Evolutionary conservation across 179 eudicot species (phyloP).

Genomic region (Beta macrorhiza): DNA sequence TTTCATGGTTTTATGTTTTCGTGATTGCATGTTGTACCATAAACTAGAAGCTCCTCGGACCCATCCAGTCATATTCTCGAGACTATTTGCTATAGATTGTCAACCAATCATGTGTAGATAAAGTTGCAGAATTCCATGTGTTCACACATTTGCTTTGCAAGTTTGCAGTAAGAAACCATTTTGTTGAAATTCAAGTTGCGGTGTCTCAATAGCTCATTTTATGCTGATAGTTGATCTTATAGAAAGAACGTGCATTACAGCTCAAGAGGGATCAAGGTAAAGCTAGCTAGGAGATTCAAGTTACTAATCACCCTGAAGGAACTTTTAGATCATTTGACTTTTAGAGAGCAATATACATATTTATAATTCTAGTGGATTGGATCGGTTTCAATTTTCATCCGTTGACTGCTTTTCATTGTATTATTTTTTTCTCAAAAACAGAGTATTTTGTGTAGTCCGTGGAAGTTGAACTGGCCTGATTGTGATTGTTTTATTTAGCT

Average conservation of each 20-base stretch:
- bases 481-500: conserved; percentile 35
- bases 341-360: not conserved
- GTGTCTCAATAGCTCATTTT: not conserved
- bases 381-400: not conserved
- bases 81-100: not conserved
- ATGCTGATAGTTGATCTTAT: not conserved
- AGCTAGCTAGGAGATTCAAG: not conserved
- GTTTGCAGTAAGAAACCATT: not conserved
- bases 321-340: not conserved
- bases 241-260: not conserved
- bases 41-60: not conserved
- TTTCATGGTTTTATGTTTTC: not conserved
- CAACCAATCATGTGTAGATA: not conserved
- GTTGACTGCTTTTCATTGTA: not conserved
- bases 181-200: not conserved
- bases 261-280: not conserved
- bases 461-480: not conserved
- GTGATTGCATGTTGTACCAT: not conserved
- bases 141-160: not conserved
- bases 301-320: not conserved
- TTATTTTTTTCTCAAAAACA: not conserved
- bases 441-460: not conserved
- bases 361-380: not conserved
- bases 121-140: not conserved
- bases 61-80: not conserved